phyloP scores from a whole-genome alignment of 31 red algal species.

The Porphyra umbilicalis region DNA sequence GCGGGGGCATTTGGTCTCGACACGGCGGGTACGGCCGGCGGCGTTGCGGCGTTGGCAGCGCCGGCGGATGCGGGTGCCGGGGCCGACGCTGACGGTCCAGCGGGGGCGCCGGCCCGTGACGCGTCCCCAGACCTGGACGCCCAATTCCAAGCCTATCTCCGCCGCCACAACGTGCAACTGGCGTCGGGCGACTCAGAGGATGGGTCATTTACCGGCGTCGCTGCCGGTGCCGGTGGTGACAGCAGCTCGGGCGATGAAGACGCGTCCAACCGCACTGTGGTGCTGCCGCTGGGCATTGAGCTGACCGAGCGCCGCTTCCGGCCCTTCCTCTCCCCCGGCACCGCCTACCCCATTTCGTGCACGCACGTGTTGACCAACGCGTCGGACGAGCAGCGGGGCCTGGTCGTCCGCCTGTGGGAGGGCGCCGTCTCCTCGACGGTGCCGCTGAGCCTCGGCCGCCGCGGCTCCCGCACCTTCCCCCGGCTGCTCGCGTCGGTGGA shows the following conservation, averaged over 20 bases:
- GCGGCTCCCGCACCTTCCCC: neutral
- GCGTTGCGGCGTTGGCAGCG: neutral
- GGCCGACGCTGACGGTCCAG: neutral
- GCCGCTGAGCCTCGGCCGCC: neutral
- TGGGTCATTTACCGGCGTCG: neutral
- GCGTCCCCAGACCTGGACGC: neutral
- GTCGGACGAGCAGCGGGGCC: constrained; percentile 42
- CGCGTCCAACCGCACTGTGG: neutral
- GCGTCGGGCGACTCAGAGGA: neutral
- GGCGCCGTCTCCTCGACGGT: constrained; percentile 10
- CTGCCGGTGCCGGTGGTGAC: neutral
- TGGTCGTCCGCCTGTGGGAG: constrained; percentile 51
- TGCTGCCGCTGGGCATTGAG: neutral
- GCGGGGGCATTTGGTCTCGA: neutral
- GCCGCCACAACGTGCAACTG: neutral
- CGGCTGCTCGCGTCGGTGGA: neutral
- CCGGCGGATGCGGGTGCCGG: too few species aligned
- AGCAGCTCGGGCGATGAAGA: neutral
- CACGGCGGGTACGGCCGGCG: neutral
- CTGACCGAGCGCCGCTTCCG: neutral
- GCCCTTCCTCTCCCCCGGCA: neutral
- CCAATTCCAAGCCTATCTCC: neutral
- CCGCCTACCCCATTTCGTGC: neutral
- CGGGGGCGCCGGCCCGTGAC: neutral
- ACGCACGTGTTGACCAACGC: constrained; percentile 53